Evolutionary conservation across 352 stramenopile genomes (phyloP).

Genomic region (Globisporangium splendens): DNA sequence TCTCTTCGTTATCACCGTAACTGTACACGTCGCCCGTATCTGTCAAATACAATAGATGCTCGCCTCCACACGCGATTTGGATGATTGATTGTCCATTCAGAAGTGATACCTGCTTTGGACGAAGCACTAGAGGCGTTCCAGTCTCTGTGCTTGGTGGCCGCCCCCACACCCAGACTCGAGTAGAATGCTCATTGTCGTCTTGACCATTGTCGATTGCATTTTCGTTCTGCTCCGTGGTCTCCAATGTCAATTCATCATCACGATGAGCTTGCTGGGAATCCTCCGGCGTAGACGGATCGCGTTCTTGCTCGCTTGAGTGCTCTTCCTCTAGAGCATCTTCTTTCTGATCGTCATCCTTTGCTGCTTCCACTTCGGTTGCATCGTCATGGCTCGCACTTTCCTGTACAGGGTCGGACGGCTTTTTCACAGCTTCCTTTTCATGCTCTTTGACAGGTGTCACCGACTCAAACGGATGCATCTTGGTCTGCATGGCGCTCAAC

Average conservation of each 20-base stretch:
- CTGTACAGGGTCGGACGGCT: neutral
- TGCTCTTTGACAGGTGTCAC: neutral
- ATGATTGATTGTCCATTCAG: constrained; percentile 58
- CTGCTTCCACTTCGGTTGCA: neutral
- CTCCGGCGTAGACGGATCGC: too few relatives aligned
- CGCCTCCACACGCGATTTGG: constrained; percentile 71
- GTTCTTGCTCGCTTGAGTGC: too few relatives aligned
- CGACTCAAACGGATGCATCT: constrained; percentile 30
- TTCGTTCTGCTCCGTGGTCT: constrained; percentile 2
- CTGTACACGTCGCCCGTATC: constrained; percentile 76
- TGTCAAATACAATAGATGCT: constrained; percentile 75
- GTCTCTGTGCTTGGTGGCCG: constrained; percentile 50
- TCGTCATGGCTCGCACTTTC: neutral
- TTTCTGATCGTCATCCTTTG: neutral
- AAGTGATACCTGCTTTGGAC: constrained; percentile 57
- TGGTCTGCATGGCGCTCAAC: constrained; percentile 29
- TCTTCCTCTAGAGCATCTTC: too few relatives aligned
- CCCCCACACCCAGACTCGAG: constrained; percentile 67
- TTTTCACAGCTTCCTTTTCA: neutral
- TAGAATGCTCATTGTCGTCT: constrained; percentile 15
- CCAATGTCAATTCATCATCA: too few relatives aligned
- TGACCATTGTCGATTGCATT: constrained; percentile 1
- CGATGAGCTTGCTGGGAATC: too few relatives aligned
- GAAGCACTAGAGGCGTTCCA: constrained; percentile 50
- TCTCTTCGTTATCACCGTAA: constrained; percentile 70